Percentiles rank a stretch among this genome's conserved stretches.
These are phyloP conservation scores for Umbelopsis sp. DNA, from an alignment of 192 early-diverging fungal species.

Conservation along the genomic window DNA sequence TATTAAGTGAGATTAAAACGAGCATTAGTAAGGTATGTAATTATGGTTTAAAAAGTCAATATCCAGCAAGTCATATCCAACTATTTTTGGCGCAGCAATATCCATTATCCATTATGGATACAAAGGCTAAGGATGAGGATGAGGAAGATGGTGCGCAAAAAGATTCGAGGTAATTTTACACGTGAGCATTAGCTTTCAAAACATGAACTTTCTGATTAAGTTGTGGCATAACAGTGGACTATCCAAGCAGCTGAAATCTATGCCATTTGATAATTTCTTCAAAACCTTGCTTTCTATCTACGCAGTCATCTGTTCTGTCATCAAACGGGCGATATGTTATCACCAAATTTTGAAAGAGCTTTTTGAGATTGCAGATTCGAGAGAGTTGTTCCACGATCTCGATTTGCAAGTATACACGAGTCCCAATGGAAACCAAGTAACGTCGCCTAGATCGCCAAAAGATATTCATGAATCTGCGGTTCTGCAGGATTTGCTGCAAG, in stretches of 20 bases:
- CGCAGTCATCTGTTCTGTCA: conserved; percentile 69
- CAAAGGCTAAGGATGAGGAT: conserved; percentile 15
- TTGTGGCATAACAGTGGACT: conserved; percentile 39
- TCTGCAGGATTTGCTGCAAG: conserved; percentile 61
- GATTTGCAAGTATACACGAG: not conserved
- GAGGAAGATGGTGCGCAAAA: not conserved
- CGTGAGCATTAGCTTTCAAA: not conserved
- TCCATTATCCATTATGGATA: conserved; percentile 35
- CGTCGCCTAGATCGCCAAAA: not conserved
- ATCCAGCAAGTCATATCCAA: no score
- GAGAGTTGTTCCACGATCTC: not conserved
- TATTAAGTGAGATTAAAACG: conserved; percentile 76
- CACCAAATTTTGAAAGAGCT: conserved; percentile 70
- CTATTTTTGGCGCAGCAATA: conserved; percentile 35
- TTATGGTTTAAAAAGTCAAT: not conserved
- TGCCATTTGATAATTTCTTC: conserved; percentile 88
- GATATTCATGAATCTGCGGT: conserved; percentile 13
- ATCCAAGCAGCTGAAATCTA: conserved; percentile 67
- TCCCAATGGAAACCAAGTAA: not conserved
- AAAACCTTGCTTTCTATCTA: conserved; percentile 78
- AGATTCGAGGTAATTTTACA: conserved; percentile 2
- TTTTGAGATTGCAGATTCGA: conserved; percentile 60
- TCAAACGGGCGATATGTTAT: conserved; percentile 72
- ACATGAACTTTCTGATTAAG: not conserved
- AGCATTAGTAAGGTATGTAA: conserved; percentile 73